These are phyloP conservation scores for Xylaria sp. DNA, from an alignment of 2,329 filamentous ascomycete genomes.

Conservation along the genomic window DNA sequence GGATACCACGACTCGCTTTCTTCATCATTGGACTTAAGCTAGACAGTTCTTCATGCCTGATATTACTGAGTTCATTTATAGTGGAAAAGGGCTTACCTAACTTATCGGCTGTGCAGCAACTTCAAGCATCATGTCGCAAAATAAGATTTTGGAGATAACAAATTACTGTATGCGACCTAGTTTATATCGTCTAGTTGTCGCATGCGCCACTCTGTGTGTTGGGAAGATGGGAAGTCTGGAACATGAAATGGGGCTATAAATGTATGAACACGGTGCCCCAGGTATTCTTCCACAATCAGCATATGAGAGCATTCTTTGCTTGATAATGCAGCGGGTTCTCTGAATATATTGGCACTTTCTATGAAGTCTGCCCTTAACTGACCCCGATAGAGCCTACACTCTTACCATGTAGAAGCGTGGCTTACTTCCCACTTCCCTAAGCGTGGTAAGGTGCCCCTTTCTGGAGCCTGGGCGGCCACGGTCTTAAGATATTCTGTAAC, in stretches of 20 bases:
- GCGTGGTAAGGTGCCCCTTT: not conserved
- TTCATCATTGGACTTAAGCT: not conserved
- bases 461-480: not conserved
- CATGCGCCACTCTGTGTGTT: not conserved
- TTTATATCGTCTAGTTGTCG: not conserved
- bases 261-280: not conserved
- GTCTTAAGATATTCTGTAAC: not conserved
- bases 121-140: not conserved
- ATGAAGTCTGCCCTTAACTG: too few species aligned
- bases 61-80: too few species aligned
- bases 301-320: not conserved
- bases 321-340: not conserved
- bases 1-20: constrained; percentile 32
- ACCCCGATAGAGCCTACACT: too few species aligned
- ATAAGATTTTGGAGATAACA: not conserved
- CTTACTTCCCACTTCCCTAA: not conserved
- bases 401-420: not conserved
- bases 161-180: not conserved
- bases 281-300: too few species aligned
- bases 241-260: not conserved
- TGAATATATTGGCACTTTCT: too few species aligned
- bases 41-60: not conserved
- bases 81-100: too few species aligned
- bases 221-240: not conserved
- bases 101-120: not conserved